Evolutionary conservation across 495 filamentous ascomycete genomes (phyloP).

Genomic region (Thermochaetoides thermophila): DNA sequence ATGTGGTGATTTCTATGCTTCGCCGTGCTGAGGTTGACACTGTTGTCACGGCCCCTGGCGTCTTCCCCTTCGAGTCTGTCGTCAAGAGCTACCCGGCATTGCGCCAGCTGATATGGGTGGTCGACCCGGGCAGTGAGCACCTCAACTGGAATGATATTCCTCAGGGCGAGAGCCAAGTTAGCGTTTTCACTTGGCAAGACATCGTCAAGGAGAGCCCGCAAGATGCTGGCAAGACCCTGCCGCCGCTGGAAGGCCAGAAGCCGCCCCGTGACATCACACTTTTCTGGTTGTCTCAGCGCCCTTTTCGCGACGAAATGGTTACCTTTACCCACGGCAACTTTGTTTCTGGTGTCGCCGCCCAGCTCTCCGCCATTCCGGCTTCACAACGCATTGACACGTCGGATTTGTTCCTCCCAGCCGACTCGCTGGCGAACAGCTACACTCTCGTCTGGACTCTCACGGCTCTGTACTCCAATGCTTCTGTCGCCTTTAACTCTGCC

Average conservation of each 20-base stretch:
- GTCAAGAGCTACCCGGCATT: conserved; percentile 51
- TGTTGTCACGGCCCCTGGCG: conserved; percentile 74
- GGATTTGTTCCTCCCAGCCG: conserved; percentile 81
- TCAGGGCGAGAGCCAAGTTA: conserved; percentile 51
- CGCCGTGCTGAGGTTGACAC: conserved; percentile 57
- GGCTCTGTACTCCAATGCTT: conserved; percentile 69
- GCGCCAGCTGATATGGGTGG: conserved; percentile 80
- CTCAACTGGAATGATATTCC: conserved; percentile 81
- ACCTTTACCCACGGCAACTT: conserved; percentile 69
- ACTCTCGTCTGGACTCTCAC: conserved; percentile 65
- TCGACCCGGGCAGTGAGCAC: conserved; percentile 78
- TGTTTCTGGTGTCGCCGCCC: conserved; percentile 62
- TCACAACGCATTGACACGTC: conserved; percentile 52
- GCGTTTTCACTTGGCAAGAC: conserved; percentile 79
- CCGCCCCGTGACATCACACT: conserved; percentile 41
- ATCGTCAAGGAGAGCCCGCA: conserved; percentile 50
- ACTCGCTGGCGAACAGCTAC: conserved; percentile 65
- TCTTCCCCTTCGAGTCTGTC: conserved; percentile 64
- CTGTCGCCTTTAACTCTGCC: conserved; percentile 79
- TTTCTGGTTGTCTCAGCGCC: conserved; percentile 43
- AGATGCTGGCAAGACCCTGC: conserved; percentile 29
- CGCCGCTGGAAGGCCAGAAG: conserved; percentile 27
- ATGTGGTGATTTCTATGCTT: conserved; percentile 53
- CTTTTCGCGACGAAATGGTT: conserved; percentile 48
- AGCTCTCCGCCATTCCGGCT: conserved; percentile 58